Base-by-base conservation (phyloP, 2,329 filamentous ascomycete species). In the Leptographium flavum region DNA sequence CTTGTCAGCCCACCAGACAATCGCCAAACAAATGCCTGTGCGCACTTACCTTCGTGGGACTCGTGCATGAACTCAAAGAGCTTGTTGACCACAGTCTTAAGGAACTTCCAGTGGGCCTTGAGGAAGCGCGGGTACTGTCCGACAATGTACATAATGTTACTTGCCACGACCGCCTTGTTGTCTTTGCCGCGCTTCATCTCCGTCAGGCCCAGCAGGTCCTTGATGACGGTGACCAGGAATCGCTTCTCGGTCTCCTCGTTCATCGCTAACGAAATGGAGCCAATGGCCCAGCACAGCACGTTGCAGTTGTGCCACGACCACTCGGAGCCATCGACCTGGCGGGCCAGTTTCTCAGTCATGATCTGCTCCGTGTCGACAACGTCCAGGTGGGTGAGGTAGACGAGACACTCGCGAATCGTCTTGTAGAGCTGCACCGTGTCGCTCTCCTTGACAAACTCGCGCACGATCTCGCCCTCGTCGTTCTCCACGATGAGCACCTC, bases 291-390 rank as follows among this genome's bases (percentile, higher is more conserved):
- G 71, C 92, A 98, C 41, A 98, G 78, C 6, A 94, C 95, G 66
- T 98, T 98, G 78, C 92, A 98, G 68, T 98, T 98, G 52, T 88
- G 86, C 92, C 92, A 98, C 7, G 93, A 98, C 92, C 92, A 98
- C 64, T 98, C 93, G 2, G 76, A 74, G 21, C 87, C 87, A 60
- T 98, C 92, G 13, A 98, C 92, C 64, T 98, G 92, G 54, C 87
- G 83, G 28, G 87, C 81, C 44, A 98, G 73, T 68, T 98, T 98
- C 60, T 98, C 93, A 5, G 92, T 95, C 93, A 98, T 98, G 68
- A 98, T 98, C 51, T 84, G 84, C 65, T 98, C 92, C 1, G 90
- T 98, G 59, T 98, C 92, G 50, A 94, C 81, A 35, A 98, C 93
- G 58, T 98, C 92, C 57, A 98, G 68, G 69, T 98, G 92, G 30